Percentiles rank a stretch among this genome's conserved stretches.
Conservation (phyloP, 805 yeast species). For the Tetrapisispora namnaoensis region DNA sequence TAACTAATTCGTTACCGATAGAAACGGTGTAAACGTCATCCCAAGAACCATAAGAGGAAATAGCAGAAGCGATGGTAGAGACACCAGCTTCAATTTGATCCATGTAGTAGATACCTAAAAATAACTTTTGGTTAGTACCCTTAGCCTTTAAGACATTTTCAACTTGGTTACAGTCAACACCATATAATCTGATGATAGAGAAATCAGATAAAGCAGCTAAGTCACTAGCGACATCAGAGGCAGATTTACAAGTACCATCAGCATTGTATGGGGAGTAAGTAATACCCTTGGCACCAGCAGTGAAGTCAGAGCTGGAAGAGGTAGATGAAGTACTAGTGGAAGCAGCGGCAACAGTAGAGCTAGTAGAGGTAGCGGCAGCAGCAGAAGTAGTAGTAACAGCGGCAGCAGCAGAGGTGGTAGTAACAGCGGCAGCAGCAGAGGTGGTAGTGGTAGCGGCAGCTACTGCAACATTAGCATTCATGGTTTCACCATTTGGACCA, state of each 20-base stretch:
- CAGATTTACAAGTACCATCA: conserved; percentile 59
- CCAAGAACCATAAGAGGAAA: conserved; percentile 65
- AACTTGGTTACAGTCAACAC: conserved; percentile 81
- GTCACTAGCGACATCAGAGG: conserved; percentile 50
- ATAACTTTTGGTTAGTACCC: conserved; percentile 52
- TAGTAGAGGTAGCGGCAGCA: conserved; percentile 27
- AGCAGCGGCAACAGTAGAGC: conserved; percentile 27
- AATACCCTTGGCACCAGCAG: conserved; percentile 55
- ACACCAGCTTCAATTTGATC: conserved; percentile 46
- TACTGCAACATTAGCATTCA: conserved; percentile 17
- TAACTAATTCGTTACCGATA: conserved; percentile 96
- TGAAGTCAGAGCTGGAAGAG: conserved; percentile 25
- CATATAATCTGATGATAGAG: conserved; percentile 66
- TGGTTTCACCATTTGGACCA: conserved; percentile 18
- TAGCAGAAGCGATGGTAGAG: conserved; percentile 47
- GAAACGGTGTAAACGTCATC: conserved; percentile 66
- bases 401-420: conserved; percentile 20
- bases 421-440: conserved; percentile 12
- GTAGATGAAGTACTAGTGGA: conserved; percentile 10
- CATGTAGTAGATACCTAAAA: conserved; percentile 63
- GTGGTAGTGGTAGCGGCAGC: conserved; percentile 12
- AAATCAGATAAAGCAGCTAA: conserved; percentile 43
- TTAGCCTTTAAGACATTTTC: conserved; percentile 60
- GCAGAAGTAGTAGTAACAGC: conserved; percentile 23
- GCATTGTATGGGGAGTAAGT: conserved; percentile 74